Percentiles rank a stretch among this genome's conserved stretches.
Conservation (phyloP, 768 basidiomycete genomes). For the Artomyces pyxidatus region DNA sequence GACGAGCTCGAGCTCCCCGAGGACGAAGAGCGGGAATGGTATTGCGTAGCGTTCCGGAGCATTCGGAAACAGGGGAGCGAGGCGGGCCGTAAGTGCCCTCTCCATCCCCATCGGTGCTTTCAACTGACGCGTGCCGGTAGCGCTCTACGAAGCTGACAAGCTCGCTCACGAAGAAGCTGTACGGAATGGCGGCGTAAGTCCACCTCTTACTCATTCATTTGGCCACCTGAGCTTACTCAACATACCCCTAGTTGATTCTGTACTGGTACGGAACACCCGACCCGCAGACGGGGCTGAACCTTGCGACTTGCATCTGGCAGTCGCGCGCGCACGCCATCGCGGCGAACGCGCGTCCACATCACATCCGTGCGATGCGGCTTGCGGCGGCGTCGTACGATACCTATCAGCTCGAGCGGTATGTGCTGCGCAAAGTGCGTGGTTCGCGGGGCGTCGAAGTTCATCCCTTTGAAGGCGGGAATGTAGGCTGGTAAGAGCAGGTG, state of each 20-base stretch:
- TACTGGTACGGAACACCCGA: constrained; percentile 94
- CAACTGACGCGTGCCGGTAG: constrained; percentile 28
- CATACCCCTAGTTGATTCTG: constrained; percentile 53
- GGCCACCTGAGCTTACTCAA: neutral
- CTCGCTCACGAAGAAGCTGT: constrained; percentile 91
- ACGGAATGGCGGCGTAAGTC: constrained; percentile 69
- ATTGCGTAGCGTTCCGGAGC: constrained; percentile 85
- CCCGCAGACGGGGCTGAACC: constrained; percentile 68
- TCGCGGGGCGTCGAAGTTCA: constrained; percentile 47
- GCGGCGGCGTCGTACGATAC: constrained; percentile 70
- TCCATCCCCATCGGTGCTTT: neutral
- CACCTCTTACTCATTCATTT: neutral
- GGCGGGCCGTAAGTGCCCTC: constrained; percentile 39
- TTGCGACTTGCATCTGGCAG: constrained; percentile 96
- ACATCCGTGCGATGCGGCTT: constrained; percentile 76
- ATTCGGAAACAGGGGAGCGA: constrained; percentile 66
- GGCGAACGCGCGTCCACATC: constrained; percentile 73
- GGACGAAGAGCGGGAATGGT: constrained; percentile 81
- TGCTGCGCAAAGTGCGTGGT: constrained; percentile 60
- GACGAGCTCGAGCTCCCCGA: constrained; percentile 52
- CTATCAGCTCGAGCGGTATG: constrained; percentile 71
- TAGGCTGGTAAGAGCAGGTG: constrained; percentile 73
- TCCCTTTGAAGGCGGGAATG: constrained; percentile 53
- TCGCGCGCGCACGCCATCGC: constrained; percentile 76
- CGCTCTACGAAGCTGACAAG: constrained; percentile 81